Percentiles rank a stretch among this genome's conserved stretches.
phyloP scores from a whole-genome alignment of 1,139 yeast species.

The Blastobotrys capitulatus region DNA sequence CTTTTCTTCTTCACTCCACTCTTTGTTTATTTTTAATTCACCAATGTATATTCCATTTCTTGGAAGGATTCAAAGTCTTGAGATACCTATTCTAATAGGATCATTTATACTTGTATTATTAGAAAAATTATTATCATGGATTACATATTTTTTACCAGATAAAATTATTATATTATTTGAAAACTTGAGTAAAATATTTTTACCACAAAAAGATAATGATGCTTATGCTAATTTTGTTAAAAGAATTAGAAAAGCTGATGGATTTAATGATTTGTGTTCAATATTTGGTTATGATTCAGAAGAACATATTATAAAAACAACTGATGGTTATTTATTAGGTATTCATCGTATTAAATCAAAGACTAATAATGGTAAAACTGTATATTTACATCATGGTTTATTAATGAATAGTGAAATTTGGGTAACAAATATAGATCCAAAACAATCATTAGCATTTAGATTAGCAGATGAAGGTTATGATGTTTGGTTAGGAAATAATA shows the following conservation, averaged over 20 bases:
- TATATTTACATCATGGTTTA: constrained; percentile 85
- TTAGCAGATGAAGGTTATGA: constrained; percentile 79
- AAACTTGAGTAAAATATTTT: constrained; percentile 16
- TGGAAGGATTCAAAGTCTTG: constrained; percentile 27
- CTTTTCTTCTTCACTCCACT: background rate
- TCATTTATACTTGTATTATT: constrained; percentile 31
- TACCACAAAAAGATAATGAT: constrained; percentile 8
- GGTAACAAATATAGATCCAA: constrained; percentile 57
- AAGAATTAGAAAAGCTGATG: constrained; percentile 31
- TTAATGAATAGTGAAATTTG: constrained; percentile 89
- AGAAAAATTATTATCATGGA: constrained; percentile 30
- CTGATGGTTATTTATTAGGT: constrained; percentile 50
- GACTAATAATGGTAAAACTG: constrained; percentile 38
- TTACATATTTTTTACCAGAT: constrained; percentile 31
- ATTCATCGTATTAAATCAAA: constrained; percentile 41
- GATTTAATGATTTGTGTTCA: constrained; percentile 60
- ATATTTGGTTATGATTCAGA: constrained; percentile 59
- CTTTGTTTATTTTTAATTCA: background rate
- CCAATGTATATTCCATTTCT: constrained; percentile 27
- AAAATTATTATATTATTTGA: constrained; percentile 28
- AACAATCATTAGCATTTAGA: constrained; percentile 66
- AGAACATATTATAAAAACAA: constrained; percentile 64
- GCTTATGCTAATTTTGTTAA: constrained; percentile 19
- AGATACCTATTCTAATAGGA: constrained; percentile 30
- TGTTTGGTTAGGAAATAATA: constrained; percentile 88